These are phyloP conservation scores for Aspergillus brunneoviolaceus DNA, from an alignment of 2,329 filamentous ascomycete species.

Conservation along the genomic window DNA sequence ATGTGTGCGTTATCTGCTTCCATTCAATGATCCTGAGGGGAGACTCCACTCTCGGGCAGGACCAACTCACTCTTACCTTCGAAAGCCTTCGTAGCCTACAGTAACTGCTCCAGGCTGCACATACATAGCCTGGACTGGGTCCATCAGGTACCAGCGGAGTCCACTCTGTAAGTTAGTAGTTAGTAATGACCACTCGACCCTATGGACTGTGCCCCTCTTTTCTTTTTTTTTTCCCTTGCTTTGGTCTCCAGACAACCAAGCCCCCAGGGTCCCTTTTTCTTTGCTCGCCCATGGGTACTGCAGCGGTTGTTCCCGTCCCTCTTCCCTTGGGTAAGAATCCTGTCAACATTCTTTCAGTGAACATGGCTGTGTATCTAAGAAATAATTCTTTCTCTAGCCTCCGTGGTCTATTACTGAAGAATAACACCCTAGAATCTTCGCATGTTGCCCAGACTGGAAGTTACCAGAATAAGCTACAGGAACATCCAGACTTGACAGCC, in stretches of 20 bases:
- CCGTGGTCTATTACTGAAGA: background rate
- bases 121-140: background rate
- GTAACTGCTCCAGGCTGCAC: background rate
- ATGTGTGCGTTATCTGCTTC: too few relatives aligned
- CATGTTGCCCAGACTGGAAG: too few relatives aligned
- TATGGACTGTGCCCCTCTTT: background rate
- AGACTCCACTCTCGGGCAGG: background rate
- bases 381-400: background rate
- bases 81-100: too few relatives aligned
- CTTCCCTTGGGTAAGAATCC: background rate
- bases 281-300: background rate
- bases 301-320: slow-evolving; percentile 1
- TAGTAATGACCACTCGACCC: too few relatives aligned
- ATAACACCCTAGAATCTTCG: too few relatives aligned
- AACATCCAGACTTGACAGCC: background rate
- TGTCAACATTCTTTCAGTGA: background rate
- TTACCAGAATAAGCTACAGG: too few relatives aligned
- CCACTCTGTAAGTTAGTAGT: too few relatives aligned
- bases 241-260: background rate
- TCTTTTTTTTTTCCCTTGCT: background rate
- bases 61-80: background rate
- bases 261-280: background rate
- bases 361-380: background rate
- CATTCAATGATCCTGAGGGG: too few relatives aligned
- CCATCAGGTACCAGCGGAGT: background rate